A percentile compares a stretch with the other conserved stretches of the same genome.
Evolutionary conservation across 768 basidiomycete genomes (phyloP).

Genomic region (Russula earlei): DNA sequence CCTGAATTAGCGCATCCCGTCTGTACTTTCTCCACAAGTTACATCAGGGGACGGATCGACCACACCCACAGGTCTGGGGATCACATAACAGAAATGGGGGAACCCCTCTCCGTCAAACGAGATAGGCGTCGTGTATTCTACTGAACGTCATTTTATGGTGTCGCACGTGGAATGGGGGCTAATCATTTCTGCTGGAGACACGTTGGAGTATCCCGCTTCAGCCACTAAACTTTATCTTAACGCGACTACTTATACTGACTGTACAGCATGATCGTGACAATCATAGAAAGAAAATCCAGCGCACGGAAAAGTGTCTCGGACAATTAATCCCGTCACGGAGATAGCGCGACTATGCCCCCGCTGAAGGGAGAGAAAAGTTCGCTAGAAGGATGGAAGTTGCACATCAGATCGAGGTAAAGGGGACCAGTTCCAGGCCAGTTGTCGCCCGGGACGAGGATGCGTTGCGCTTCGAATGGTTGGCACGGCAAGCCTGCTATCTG

Average conservation of each 20-base stretch:
- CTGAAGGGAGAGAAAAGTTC: not conserved
- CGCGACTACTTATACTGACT: not conserved
- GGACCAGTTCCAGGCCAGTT: not conserved
- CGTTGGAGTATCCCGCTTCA: not conserved
- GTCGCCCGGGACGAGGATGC: not conserved
- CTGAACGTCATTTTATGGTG: not conserved
- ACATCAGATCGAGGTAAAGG: not conserved
- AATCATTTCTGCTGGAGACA: too few relatives aligned
- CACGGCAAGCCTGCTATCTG: not conserved
- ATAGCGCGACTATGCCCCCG: not conserved
- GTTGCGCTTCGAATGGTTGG: not conserved
- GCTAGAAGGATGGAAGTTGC: too few relatives aligned
- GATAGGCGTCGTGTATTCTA: too few relatives aligned
- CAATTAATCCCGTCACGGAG: not conserved
- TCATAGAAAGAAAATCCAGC: not conserved
- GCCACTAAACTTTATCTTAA: constrained; percentile 7
- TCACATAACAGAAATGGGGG: too few relatives aligned
- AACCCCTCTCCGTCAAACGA: too few relatives aligned
- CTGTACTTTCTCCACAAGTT: too few relatives aligned
- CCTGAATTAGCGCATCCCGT: not conserved
- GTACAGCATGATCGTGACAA: not conserved
- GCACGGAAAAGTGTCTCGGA: not conserved
- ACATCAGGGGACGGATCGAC: too few relatives aligned
- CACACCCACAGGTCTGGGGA: too few relatives aligned
- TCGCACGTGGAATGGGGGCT: too few relatives aligned